Conservation (phyloP, 225 moss, liverwort and hornwort genomes). For the Straminergon stramineum region DNA sequence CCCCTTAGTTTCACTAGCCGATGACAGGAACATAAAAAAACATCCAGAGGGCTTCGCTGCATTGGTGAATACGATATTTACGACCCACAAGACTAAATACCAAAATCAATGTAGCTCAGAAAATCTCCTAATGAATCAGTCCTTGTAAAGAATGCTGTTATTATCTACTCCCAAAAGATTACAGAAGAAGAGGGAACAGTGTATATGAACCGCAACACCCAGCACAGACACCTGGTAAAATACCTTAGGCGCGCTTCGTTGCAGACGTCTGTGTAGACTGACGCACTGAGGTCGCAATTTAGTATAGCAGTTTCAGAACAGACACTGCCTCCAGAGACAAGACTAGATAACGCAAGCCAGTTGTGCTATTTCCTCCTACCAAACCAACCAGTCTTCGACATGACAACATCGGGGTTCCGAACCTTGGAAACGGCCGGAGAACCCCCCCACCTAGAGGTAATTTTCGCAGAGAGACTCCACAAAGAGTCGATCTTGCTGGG, state of each 20-base stretch:
- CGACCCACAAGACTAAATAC: background rate
- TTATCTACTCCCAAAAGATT: background rate
- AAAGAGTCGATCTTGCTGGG: slow-evolving; percentile 25
- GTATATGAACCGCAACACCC: background rate
- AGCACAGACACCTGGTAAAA: background rate
- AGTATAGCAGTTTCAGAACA: background rate
- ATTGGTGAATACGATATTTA: background rate
- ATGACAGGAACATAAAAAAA: background rate
- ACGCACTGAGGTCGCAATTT: background rate
- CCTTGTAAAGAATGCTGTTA: background rate
- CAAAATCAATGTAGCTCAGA: background rate
- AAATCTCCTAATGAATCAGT: background rate
- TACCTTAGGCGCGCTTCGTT: slow-evolving; percentile 2
- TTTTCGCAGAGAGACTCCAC: slow-evolving; percentile 47
- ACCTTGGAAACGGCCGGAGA: slow-evolving; percentile 24
- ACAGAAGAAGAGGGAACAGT: background rate
- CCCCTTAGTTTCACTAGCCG: background rate
- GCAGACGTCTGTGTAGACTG: background rate
- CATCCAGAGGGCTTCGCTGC: background rate
- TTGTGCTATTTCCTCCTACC: slow-evolving; percentile 38
- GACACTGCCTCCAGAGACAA: background rate
- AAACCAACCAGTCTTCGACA: slow-evolving; percentile 47
- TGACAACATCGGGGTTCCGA: slow-evolving; percentile 44
- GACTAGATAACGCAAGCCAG: background rate
- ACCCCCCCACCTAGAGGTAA: slow-evolving; percentile 43